These are phyloP conservation scores for Gaeumannomyces tritici DNA, from an alignment of 2,329 filamentous ascomycete species.

Conservation along the genomic window DNA sequence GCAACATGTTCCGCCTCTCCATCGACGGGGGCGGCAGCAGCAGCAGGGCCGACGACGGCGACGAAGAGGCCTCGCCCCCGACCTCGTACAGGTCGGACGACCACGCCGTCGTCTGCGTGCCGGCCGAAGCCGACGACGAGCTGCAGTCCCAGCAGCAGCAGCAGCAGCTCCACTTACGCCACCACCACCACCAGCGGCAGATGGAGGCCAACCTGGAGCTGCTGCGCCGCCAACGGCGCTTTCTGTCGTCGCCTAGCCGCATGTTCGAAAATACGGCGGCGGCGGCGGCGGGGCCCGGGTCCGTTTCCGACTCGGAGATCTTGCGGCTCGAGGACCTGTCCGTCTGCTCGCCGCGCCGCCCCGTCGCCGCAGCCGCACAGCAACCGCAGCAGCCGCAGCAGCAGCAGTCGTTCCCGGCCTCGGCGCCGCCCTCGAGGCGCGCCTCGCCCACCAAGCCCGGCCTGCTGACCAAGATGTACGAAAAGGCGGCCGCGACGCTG, in stretches of 20 bases:
- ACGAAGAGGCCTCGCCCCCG: not conserved
- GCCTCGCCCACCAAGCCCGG: not conserved
- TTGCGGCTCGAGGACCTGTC: conserved; percentile 21
- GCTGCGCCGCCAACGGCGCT: not conserved
- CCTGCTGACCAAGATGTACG: not conserved
- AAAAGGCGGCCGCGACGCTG: conserved; percentile 2
- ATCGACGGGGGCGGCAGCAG: not conserved
- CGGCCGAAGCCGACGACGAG: not conserved
- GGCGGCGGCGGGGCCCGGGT: conserved; percentile 9
- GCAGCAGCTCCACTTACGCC: not conserved
- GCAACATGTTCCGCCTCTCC: conserved; percentile 5
- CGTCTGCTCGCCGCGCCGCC: conserved; percentile 16
- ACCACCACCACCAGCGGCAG: not conserved
- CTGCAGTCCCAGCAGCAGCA: conserved; percentile 4
- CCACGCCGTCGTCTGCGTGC: not conserved
- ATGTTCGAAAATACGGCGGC: no score
- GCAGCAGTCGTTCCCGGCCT: not conserved
- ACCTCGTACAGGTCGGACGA: not conserved
- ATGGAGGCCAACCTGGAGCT: not conserved
- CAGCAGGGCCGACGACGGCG: not conserved
- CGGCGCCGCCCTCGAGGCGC: not conserved
- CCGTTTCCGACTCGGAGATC: conserved; percentile 21
- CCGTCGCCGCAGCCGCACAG: not conserved
- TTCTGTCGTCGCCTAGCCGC: conserved; percentile 4
- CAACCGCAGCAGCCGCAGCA: not conserved